Evolutionary conservation across 495 filamentous ascomycete species (phyloP).

Genomic region (Penicillium daleae): DNA sequence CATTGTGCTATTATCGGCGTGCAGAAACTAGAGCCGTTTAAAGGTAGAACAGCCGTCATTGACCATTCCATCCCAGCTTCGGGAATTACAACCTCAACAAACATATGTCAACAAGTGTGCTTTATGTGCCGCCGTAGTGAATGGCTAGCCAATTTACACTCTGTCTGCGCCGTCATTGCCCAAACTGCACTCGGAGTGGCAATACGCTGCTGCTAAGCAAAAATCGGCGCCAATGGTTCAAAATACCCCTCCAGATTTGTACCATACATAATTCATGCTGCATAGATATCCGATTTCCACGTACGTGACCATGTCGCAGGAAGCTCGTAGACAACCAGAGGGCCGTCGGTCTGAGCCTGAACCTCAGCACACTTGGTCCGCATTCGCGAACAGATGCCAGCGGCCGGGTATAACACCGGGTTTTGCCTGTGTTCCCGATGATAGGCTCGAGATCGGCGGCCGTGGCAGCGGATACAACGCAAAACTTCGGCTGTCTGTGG

Average conservation of each 20-base stretch:
- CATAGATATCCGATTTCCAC: not conserved
- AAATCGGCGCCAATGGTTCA: not conserved
- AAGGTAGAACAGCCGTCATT: not conserved
- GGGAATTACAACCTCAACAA: not conserved
- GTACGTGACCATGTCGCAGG: too few species aligned
- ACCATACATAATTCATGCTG: not conserved
- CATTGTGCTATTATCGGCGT: too few species aligned
- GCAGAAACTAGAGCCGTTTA: too few species aligned
- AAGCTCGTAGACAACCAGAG: not conserved
- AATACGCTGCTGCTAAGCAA: not conserved
- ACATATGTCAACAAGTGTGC: not conserved
- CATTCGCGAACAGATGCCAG: not conserved
- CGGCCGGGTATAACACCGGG: not conserved
- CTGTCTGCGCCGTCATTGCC: not conserved
- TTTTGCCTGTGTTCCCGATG: not conserved
- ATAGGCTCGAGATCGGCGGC: not conserved
- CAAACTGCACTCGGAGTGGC: not conserved
- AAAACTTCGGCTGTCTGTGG: not conserved
- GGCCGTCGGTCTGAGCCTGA: not conserved
- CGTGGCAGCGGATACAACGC: too few species aligned
- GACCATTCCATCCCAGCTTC: not conserved
- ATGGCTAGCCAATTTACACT: not conserved
- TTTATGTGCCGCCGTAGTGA: not conserved
- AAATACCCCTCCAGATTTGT: not conserved
- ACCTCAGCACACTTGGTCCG: not conserved